Evolutionary conservation across 78 protist species (phyloP), one percentile per base, ranked within the genome.

Genomic region (Dictyostelium capitatum): DNA sequence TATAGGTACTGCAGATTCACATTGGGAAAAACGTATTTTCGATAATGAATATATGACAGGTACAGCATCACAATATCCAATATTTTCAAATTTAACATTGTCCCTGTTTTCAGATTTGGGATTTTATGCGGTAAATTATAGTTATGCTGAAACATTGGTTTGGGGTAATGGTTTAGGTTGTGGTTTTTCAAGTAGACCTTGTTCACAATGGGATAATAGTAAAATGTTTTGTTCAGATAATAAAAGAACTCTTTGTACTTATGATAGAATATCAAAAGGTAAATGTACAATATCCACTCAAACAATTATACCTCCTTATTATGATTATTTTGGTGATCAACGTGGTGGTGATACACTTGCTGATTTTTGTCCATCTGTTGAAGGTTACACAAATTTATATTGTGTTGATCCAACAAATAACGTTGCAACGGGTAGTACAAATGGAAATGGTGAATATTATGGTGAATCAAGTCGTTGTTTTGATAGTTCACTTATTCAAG

Each of bases 11-110:
- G 91, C 62, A 0, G 15, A 54, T 43, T 77, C 90, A 15, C 97
- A 96, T 87, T 96, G 97, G 97, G 95, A 92, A 46, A 28, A 78
- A 43, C 11, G 94, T 30, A 70, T 75, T 20, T 50, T 89, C 41
- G 67, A 37, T 4, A 62, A 92, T 28, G 97, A 96, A 50, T 72
- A 74, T 23, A 96, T 96, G 96, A 77, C 91, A 6, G 97, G 93
- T 3, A 48, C 78, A 0, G 67, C 89, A 7, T 53, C 80, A 7
- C 25, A 47, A 30, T n/a, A 80, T 25, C 90, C 95, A 32, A 54
- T 82, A 0, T 57, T 91, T 6, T 82, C 95, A 25, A 54, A 48
- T 14, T 78, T 91, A 11, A 91, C 95, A 0, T 30, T 91, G 28
- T 47, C 90, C 0, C 37, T 91, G 8, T 79, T 91, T 11, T 77